Conservation (phyloP, 2,329 filamentous ascomycete genomes). For the Celoporthe dispersa region DNA sequence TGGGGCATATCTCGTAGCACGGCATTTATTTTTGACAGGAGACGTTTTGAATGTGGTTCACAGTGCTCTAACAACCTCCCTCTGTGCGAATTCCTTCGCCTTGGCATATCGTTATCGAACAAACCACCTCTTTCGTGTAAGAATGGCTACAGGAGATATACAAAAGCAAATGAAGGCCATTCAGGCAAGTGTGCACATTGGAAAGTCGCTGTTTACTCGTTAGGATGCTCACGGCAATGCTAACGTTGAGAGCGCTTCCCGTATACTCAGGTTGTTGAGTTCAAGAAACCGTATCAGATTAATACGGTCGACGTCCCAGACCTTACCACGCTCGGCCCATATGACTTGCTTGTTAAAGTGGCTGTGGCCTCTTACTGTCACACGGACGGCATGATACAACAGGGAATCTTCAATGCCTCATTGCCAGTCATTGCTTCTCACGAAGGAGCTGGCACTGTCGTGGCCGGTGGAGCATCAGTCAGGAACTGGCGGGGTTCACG, state of each 20-base stretch:
- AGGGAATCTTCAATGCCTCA: slow-evolving; percentile 51
- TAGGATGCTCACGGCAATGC: not conserved
- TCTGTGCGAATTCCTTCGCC: not conserved
- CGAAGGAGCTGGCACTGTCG: slow-evolving; percentile 61
- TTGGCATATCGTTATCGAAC: not conserved
- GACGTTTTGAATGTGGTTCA: no score
- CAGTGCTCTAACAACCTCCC: not conserved
- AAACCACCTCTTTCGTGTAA: not conserved
- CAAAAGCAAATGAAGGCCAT: slow-evolving; percentile 26
- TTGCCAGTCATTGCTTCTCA: slow-evolving; percentile 61
- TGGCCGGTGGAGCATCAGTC: slow-evolving; percentile 48
- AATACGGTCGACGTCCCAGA: slow-evolving; percentile 54
- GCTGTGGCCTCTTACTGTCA: slow-evolving; percentile 66
- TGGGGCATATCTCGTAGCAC: not conserved
- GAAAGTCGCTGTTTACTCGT: not conserved
- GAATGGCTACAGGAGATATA: slow-evolving; percentile 3
- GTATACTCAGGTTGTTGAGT: slow-evolving; percentile 42
- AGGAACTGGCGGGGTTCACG: slow-evolving; percentile 55
- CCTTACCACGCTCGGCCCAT: slow-evolving; percentile 48
- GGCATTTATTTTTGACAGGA: not conserved
- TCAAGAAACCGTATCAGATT: slow-evolving; percentile 59
- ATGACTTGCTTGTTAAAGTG: slow-evolving; percentile 64
- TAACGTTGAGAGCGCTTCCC: not conserved
- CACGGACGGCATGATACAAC: slow-evolving; percentile 61
- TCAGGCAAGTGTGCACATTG: slow-evolving; percentile 11